Evolutionary conservation across 805 yeast genomes (phyloP).

Genomic region (Saccharomycopsis schoenii): DNA sequence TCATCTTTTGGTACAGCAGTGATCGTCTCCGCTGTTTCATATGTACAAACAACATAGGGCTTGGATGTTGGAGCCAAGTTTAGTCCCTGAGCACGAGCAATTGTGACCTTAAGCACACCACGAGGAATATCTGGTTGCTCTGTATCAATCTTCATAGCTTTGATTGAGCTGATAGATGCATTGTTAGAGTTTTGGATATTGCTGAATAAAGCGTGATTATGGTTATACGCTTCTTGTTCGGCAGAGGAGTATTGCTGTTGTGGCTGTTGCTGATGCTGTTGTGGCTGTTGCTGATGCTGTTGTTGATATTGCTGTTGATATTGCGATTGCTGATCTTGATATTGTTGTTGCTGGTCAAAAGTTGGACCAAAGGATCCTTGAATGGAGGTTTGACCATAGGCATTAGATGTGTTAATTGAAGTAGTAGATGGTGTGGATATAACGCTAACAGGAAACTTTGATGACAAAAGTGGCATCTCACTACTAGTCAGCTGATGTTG

Average conservation of each 20-base stretch:
- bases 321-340: slow-evolving; percentile 7
- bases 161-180: background rate
- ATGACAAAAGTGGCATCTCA: background rate
- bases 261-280: slow-evolving; percentile 13
- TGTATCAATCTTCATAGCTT: slow-evolving; percentile 16
- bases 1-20: slow-evolving; percentile 63
- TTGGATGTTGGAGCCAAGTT: slow-evolving; percentile 47
- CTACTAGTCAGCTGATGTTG: slow-evolving; percentile 2
- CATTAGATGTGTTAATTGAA: slow-evolving; percentile 15
- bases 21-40: slow-evolving; percentile 84
- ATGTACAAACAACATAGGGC: slow-evolving; percentile 87
- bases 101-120: slow-evolving; percentile 75
- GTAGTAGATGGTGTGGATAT: slow-evolving; percentile 14
- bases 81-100: slow-evolving; percentile 70
- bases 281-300: slow-evolving; percentile 15
- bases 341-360: background rate
- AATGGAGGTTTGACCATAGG: slow-evolving; percentile 16
- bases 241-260: background rate
- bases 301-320: slow-evolving; percentile 13
- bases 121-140: slow-evolving; percentile 23
- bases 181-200: slow-evolving; percentile 15
- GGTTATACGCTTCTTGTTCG: background rate
- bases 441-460: slow-evolving; percentile 13
- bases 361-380: slow-evolving; percentile 5
- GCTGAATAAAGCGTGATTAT: slow-evolving; percentile 5